Conservation (phyloP, 495 filamentous ascomycete species). For the Aspergillus biplanus region DNA sequence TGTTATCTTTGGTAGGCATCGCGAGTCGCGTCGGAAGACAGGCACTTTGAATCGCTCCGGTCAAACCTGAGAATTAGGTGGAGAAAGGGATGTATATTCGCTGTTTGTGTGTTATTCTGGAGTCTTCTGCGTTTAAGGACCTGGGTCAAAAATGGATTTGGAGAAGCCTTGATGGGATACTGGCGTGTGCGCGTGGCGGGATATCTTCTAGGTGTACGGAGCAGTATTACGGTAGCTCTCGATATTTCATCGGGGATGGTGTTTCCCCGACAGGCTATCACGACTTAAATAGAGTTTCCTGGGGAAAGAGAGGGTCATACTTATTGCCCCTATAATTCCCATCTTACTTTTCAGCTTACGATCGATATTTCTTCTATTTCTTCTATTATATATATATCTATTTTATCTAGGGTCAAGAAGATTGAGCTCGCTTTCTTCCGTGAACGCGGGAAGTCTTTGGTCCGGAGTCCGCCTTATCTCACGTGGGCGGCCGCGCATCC, state of each 20-base stretch:
- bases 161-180: conserved; percentile 5
- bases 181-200: conserved; percentile 24
- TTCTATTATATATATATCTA: neutral
- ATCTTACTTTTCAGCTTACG: neutral
- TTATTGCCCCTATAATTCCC: neutral
- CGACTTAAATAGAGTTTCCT: neutral
- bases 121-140: neutral
- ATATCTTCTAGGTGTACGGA: neutral
- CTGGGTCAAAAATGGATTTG: neutral
- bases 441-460: neutral
- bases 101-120: neutral
- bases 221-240: conserved; percentile 1
- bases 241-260: conserved; percentile 2
- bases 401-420: too few relatives aligned
- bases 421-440: too few relatives aligned
- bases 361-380: conserved; percentile 1
- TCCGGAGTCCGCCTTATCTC: conserved; percentile 16
- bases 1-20: conserved; percentile 85
- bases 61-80: neutral
- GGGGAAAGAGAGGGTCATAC: neutral
- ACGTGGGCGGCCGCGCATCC: conserved; percentile 27
- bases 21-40: conserved; percentile 12
- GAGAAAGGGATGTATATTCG: conserved; percentile 3
- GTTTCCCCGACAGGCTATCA: neutral
- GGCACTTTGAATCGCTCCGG: neutral